Evolutionary conservation across 306 rosid species (phyloP).

Genomic region (Cucurbita pepo): DNA sequence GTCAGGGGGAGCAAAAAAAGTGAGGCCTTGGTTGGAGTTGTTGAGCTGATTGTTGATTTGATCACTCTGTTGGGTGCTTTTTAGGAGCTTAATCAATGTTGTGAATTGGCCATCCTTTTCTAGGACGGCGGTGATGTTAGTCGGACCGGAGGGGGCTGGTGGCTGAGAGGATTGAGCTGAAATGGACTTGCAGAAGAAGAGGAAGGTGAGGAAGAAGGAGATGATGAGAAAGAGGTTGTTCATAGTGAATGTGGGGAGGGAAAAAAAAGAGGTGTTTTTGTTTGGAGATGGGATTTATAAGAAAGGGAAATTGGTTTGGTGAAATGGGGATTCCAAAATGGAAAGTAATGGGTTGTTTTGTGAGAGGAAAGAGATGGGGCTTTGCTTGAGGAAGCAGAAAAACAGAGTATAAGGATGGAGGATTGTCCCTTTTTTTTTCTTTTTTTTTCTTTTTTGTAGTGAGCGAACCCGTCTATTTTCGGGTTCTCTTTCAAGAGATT

Average conservation of each 20-base stretch:
- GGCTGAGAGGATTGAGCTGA: slow-evolving; percentile 8
- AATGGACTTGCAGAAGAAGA: not conserved
- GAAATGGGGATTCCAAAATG: not conserved
- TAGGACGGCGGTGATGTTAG: slow-evolving; percentile 51
- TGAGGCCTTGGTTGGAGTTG: slow-evolving; percentile 70
- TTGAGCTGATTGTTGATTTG: slow-evolving; percentile 68
- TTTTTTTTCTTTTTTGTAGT: not conserved
- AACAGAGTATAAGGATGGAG: not conserved
- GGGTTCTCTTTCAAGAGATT: not conserved
- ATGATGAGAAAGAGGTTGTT: not conserved
- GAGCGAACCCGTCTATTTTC: too few species aligned
- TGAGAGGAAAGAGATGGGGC: slow-evolving; percentile 2
- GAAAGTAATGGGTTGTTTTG: not conserved
- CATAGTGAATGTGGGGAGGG: not conserved
- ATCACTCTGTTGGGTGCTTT: slow-evolving; percentile 40
- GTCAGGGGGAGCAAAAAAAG: slow-evolving; percentile 84
- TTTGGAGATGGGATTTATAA: not conserved
- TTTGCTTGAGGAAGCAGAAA: not conserved
- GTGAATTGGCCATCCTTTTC: slow-evolving; percentile 87
- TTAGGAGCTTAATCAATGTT: slow-evolving; percentile 54
- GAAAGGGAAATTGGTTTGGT: not conserved
- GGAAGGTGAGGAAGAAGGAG: not conserved
- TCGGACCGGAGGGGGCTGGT: slow-evolving; percentile 50
- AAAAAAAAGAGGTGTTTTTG: not conserved
- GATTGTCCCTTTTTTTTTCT: too few species aligned